Evolutionary conservation across 352 stramenopile species (phyloP), one percentile per base, ranked within the genome.

Genomic region (Pilasporangium apinafurcum): DNA sequence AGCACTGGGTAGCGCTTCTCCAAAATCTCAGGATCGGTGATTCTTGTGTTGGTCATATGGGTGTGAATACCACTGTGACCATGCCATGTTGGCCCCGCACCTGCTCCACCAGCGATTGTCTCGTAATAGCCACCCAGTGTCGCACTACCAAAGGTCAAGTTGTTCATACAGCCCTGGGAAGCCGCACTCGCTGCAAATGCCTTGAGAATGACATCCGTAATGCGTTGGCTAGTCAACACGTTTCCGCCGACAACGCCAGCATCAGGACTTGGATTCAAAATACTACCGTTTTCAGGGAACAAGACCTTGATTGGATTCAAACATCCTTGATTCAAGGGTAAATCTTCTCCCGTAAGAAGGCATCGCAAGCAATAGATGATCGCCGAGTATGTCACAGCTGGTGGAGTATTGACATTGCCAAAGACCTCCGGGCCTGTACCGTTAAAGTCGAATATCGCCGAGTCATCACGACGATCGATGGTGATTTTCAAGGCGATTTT

Each of bases 11-110:
- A 99, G 2, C 96, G 73, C 48, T 97, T 92, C 67, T 99, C 97
- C 5, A 99, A 55, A 59, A 99, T 99, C 64, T 99, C 96, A n/a
- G 95, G 95, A 64, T 99, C 97, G 16, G 96, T 99, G 57, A 99
- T 99, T 16, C 97, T 85, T 16, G 97, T 99, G 78, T 99, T 99
- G 34, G 97, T 99, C 83, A 98, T 99, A 68, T 99, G 96, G 17
- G 96, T 99, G 66, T 99, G 96, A 35, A 99, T 94, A 8, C 95
- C 97, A 56, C 86, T 98, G 36, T 83, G 83, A 9, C 97, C 97
- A 44, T 98, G 68, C 95, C 95, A 99, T 22, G 81, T 95, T 33
- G 96, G 96, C 1, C 96, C 97, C 21, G 96, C 96, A 25, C 96
- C 97, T 26, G 95, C 91, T 20, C 97, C 97, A 39, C 97, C 97